These are phyloP conservation scores for Lactifluus rugatus DNA, from an alignment of 768 basidiomycete genomes.

Conservation along the genomic window DNA sequence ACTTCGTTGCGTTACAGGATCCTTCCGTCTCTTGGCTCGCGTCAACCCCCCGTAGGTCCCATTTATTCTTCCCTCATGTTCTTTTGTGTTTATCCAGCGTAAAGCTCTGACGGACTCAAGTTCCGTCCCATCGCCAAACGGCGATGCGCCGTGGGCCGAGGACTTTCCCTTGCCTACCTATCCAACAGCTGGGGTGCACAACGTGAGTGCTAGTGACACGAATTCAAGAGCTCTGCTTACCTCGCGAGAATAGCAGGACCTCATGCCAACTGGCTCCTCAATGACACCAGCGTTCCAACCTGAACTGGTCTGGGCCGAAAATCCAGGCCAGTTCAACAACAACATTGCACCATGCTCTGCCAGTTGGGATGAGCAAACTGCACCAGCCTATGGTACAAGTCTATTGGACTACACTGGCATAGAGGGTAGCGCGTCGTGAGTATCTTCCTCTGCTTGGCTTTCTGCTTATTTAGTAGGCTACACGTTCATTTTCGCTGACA, in stretches of 20 bases:
- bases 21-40: too few species aligned
- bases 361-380: neutral
- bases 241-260: neutral
- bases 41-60: too few species aligned
- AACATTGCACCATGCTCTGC: neutral
- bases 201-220: neutral
- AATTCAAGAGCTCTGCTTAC: neutral
- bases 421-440: neutral
- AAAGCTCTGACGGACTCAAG: neutral
- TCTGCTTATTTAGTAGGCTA: neutral
- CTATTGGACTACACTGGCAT: neutral
- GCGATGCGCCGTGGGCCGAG: neutral
- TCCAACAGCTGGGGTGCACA: neutral
- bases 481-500: neutral
- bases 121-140: neutral
- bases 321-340: too few species aligned
- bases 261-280: neutral
- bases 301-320: neutral
- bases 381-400: neutral
- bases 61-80: too few species aligned
- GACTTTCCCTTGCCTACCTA: neutral
- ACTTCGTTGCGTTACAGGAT: neutral
- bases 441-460: too few species aligned
- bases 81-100: too few species aligned
- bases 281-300: neutral